Conservation (phyloP, 352 stramenopile species). For the Thalassiosira mediterranea region DNA sequence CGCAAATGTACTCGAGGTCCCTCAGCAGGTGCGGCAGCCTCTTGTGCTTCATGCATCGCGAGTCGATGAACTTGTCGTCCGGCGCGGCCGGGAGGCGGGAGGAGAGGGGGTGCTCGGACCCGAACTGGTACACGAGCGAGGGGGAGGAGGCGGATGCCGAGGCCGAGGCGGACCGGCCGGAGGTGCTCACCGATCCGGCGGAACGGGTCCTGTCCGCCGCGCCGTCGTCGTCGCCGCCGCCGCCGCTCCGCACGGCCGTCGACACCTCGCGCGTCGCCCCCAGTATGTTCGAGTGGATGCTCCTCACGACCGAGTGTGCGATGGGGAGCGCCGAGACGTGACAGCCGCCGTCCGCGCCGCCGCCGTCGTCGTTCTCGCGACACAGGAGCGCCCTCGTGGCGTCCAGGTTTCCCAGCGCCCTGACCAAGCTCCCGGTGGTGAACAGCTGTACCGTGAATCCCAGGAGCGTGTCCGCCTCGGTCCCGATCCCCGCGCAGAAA, state of each 20-base stretch:
- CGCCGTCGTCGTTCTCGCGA: constrained; percentile 51
- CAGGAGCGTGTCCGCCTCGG: constrained; percentile 78
- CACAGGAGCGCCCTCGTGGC: constrained; percentile 70
- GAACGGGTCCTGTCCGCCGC: background rate
- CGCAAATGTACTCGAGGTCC: constrained; percentile 94
- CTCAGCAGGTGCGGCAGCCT: constrained; percentile 91
- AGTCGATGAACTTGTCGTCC: constrained; percentile 89
- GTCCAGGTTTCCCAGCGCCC: constrained; percentile 71
- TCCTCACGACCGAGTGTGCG: constrained; percentile 75
- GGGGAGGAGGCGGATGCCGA: background rate
- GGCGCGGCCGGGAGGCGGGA: constrained; percentile 70
- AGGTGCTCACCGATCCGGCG: constrained; percentile 6
- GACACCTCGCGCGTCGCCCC: constrained; percentile 80
- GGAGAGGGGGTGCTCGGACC: constrained; percentile 72
- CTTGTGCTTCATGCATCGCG: constrained; percentile 91
- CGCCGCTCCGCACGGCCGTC: constrained; percentile 8
- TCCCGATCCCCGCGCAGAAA: constrained; percentile 85
- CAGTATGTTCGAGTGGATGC: constrained; percentile 83
- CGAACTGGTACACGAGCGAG: constrained; percentile 71
- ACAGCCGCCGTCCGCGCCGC: constrained; percentile 33
- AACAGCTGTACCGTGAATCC: constrained; percentile 86
- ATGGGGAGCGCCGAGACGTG: constrained; percentile 78
- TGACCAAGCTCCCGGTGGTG: constrained; percentile 82
- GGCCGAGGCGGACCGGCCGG: background rate
- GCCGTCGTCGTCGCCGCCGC: constrained; percentile 47